Percentiles rank a stretch among this genome's conserved stretches.
phyloP scores from a whole-genome alignment of 2,329 filamentous ascomycete genomes.

The Rutstroemia sydowiana region DNA sequence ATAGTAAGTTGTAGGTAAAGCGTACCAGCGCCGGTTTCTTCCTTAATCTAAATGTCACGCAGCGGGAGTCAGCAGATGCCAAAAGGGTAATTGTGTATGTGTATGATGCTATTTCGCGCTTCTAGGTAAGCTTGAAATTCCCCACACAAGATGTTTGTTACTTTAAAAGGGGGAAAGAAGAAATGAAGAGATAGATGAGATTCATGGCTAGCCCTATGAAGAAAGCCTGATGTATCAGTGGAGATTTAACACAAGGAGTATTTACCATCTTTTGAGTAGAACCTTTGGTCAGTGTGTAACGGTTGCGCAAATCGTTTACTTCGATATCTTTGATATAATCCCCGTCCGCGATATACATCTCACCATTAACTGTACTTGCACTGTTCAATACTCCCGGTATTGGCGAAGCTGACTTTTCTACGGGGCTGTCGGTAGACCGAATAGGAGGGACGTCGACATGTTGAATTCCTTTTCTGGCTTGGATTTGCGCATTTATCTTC shows the following conservation, averaged over 20 bases:
- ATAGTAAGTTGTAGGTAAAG: slow-evolving; percentile 42
- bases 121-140: slow-evolving; percentile 63
- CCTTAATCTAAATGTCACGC: slow-evolving; percentile 96
- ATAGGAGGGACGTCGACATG: slow-evolving; percentile 85
- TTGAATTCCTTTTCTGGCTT: slow-evolving; percentile 82
- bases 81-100: slow-evolving; percentile 54
- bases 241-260: slow-evolving; percentile 59
- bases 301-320: slow-evolving; percentile 94
- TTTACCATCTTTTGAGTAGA: slow-evolving; percentile 99
- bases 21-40: slow-evolving; percentile 99
- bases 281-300: slow-evolving; percentile 94
- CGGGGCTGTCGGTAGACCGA: slow-evolving; percentile 36
- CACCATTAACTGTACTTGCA: slow-evolving; percentile 59
- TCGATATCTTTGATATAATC: slow-evolving; percentile 99
- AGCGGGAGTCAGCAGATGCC: slow-evolving; percentile 89
- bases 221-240: slow-evolving; percentile 54
- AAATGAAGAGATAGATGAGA: slow-evolving; percentile 28
- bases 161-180: slow-evolving; percentile 29
- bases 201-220: slow-evolving; percentile 30
- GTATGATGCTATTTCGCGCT: slow-evolving; percentile 51
- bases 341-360: slow-evolving; percentile 91
- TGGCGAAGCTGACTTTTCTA: slow-evolving; percentile 25
- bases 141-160: slow-evolving; percentile 38
- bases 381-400: slow-evolving; percentile 31
- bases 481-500: slow-evolving; percentile 74